These are phyloP conservation scores for Pythium biforme DNA, from an alignment of 352 stramenopile species.

Conservation along the genomic window DNA sequence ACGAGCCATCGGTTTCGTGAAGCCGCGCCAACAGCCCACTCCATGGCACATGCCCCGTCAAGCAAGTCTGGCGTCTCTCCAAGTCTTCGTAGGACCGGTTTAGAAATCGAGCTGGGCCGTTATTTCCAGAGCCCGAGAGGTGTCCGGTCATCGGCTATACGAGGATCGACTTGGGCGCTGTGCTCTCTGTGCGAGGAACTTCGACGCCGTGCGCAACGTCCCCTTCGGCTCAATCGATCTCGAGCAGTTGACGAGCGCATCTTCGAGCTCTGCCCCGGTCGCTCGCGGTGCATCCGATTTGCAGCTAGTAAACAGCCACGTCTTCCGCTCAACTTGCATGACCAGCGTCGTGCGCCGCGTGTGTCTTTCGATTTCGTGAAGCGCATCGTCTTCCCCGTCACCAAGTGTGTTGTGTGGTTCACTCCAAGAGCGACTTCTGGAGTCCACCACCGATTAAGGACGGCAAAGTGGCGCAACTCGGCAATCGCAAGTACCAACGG, in stretches of 20 bases:
- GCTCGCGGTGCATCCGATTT: neutral
- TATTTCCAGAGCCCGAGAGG: conserved; percentile 4
- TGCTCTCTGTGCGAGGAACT: conserved; percentile 5
- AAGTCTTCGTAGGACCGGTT: conserved; percentile 3
- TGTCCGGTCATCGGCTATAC: neutral
- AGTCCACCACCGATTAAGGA: conserved; percentile 23
- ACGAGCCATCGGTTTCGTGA: conserved; percentile 5
- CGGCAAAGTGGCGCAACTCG: conserved; percentile 29
- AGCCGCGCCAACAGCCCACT: too few relatives aligned
- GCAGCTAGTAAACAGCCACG: neutral
- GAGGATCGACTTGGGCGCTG: neutral
- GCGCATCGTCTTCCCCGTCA: neutral
- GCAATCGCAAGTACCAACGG: conserved; percentile 32
- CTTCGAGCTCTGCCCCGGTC: neutral
- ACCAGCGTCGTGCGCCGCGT: neutral
- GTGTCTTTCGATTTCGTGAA: conserved; percentile 1
- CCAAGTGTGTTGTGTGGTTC: conserved; percentile 18
- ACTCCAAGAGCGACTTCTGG: conserved; percentile 29
- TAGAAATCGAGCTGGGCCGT: conserved; percentile 6
- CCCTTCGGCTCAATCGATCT: conserved; percentile 6
- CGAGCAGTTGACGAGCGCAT: conserved; percentile 6
- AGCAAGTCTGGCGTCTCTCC: neutral
- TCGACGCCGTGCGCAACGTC: conserved; percentile 7
- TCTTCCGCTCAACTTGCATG: conserved; percentile 8
- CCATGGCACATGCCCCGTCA: neutral